Evolutionary conservation across 2,329 filamentous ascomycete genomes (phyloP).

Genomic region (Coniella lustricola): DNA sequence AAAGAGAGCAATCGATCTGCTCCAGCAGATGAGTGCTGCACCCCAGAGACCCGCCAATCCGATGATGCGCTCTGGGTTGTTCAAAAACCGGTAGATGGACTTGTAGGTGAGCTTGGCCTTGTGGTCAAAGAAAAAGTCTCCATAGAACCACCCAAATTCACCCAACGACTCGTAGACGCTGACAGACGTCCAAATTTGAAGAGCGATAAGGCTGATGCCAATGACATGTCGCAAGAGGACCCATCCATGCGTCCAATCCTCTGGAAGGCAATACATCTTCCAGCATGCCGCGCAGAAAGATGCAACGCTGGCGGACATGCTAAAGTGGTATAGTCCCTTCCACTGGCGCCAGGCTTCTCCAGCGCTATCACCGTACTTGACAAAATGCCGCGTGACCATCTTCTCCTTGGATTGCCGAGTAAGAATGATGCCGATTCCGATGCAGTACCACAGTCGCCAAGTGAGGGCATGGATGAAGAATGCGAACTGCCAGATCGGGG

Average conservation of each 20-base stretch:
- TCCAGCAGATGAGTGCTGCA: slow-evolving; percentile 87
- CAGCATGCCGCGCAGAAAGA: slow-evolving; percentile 87
- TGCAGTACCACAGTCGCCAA: slow-evolving; percentile 88
- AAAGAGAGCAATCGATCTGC: slow-evolving; percentile 75
- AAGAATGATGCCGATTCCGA: slow-evolving; percentile 80
- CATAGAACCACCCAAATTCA: slow-evolving; percentile 98
- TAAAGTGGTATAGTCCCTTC: slow-evolving; percentile 93
- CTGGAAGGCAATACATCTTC: slow-evolving; percentile 91
- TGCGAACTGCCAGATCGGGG: slow-evolving; percentile 63
- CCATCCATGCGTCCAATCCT: slow-evolving; percentile 81
- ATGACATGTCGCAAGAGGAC: slow-evolving; percentile 81
- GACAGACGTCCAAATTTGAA: slow-evolving; percentile 87
- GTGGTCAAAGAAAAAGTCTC: slow-evolving; percentile 95
- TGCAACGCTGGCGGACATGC: slow-evolving; percentile 81
- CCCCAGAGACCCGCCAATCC: slow-evolving; percentile 96
- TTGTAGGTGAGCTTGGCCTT: slow-evolving; percentile 86
- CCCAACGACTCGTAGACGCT: slow-evolving; percentile 94
- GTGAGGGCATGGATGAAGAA: slow-evolving; percentile 74
- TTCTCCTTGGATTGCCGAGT: slow-evolving; percentile 83
- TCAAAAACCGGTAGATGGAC: slow-evolving; percentile 95
- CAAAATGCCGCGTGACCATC: slow-evolving; percentile 92
- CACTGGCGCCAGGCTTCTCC: slow-evolving; percentile 95
- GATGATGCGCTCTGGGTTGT: slow-evolving; percentile 92
- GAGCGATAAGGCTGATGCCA: slow-evolving; percentile 68
- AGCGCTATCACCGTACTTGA: slow-evolving; percentile 88